phyloP scores from a whole-genome alignment of 305 asterid species.

The Solanum chacoense region DNA sequence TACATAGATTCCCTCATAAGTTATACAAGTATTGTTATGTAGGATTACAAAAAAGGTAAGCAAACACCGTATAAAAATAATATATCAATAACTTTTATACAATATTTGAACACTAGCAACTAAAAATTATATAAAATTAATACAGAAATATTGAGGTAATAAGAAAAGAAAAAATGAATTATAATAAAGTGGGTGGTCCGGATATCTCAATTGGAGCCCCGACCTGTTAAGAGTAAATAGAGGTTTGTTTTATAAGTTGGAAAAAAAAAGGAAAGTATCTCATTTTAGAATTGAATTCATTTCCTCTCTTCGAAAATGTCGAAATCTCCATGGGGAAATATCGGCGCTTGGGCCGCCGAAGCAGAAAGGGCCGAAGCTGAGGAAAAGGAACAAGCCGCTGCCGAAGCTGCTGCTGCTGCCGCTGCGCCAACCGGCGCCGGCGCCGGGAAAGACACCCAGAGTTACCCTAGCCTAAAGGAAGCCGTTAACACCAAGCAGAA shows the following conservation, averaged over 20 bases:
- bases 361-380: constrained; percentile 73
- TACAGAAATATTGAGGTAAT: not conserved
- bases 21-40: too few relatives aligned
- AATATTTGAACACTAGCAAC: too few relatives aligned
- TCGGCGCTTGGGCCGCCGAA: constrained; percentile 92
- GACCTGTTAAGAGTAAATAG: not conserved
- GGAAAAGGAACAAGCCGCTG: constrained; percentile 53
- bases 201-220: not conserved
- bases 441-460: constrained; percentile 7
- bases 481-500: constrained; percentile 45
- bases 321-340: constrained; percentile 72
- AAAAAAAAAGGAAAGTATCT: not conserved
- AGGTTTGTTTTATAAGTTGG: not conserved
- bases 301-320: constrained; percentile 36
- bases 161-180: not conserved
- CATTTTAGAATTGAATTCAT: not conserved
- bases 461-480: constrained; percentile 60
- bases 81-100: too few relatives aligned
- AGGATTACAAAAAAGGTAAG: not conserved
- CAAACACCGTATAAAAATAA: too few relatives aligned
- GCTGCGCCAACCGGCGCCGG: not conserved
- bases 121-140: too few relatives aligned
- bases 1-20: too few relatives aligned
- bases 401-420: constrained; percentile 37
- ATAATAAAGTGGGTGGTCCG: not conserved